Evolutionary conservation across 2,329 filamentous ascomycete species (phyloP).

Genomic region (Xylariaceae sp.): DNA sequence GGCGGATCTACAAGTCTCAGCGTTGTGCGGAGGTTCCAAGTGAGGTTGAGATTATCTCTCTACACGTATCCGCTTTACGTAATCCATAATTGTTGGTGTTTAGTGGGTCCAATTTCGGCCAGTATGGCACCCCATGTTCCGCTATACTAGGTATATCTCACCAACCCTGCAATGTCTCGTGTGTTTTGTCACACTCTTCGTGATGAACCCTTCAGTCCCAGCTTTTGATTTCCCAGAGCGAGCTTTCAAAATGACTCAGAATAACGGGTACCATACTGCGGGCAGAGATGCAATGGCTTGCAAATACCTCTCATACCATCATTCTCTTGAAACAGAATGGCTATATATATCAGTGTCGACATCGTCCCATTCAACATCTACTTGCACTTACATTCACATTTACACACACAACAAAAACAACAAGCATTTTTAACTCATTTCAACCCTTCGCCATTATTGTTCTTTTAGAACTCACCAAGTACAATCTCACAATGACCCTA

Average conservation of each 20-base stretch:
- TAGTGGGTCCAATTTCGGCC: neutral
- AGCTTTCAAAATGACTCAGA: slow-evolving; percentile 1
- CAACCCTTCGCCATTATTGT: neutral
- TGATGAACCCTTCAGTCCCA: too few species aligned
- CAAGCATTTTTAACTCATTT: neutral
- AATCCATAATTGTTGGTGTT: too few species aligned
- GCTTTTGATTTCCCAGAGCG: neutral
- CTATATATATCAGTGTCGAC: slow-evolving; percentile 9
- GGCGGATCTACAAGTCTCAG: neutral
- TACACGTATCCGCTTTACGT: neutral
- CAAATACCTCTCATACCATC: neutral
- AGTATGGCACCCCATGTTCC: slow-evolving; percentile 23
- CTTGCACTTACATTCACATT: neutral
- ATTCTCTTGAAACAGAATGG: neutral
- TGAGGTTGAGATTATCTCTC: too few species aligned
- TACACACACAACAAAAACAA: too few species aligned
- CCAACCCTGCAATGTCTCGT: neutral
- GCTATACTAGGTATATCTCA: neutral
- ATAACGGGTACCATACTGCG: slow-evolving; percentile 9
- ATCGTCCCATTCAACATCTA: neutral
- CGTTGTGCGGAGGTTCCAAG: neutral
- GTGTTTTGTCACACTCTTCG: neutral
- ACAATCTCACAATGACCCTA: slow-evolving; percentile 2
- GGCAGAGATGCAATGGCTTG: neutral
- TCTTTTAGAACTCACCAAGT: neutral